These are phyloP conservation scores for Epichloe hybrida DNA, from an alignment of 2,329 filamentous ascomycete species.

Conservation along the genomic window DNA sequence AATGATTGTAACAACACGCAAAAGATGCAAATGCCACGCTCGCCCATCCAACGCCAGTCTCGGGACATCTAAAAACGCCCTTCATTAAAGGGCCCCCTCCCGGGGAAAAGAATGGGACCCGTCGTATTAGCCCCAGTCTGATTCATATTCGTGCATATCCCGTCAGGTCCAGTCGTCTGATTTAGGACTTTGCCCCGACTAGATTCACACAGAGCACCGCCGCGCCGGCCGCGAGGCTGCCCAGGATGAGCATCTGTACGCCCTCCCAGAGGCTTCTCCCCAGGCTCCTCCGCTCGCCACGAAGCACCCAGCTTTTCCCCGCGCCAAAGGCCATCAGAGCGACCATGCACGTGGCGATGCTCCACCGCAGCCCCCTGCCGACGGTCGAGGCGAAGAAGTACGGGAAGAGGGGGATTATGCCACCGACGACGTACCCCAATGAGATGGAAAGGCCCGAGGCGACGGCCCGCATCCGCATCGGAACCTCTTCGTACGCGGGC, in stretches of 20 bases:
- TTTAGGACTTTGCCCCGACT: slow-evolving; percentile 8
- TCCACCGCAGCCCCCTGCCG: slow-evolving; percentile 33
- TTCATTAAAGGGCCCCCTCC: background rate
- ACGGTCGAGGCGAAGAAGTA: slow-evolving; percentile 40
- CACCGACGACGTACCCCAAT: slow-evolving; percentile 47
- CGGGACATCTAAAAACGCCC: background rate
- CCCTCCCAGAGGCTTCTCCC: slow-evolving; percentile 17
- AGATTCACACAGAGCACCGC: slow-evolving; percentile 18
- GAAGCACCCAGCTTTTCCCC: slow-evolving; percentile 34
- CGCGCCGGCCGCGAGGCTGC: slow-evolving; percentile 18
- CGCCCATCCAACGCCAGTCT: background rate
- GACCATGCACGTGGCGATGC: slow-evolving; percentile 37
- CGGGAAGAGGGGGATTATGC: slow-evolving; percentile 46
- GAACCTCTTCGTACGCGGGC: slow-evolving; percentile 9
- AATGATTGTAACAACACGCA: background rate
- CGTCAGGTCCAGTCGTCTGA: background rate
- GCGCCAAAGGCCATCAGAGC: slow-evolving; percentile 43
- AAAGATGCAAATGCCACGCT: background rate
- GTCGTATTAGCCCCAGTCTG: too few species aligned
- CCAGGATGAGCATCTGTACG: slow-evolving; percentile 21
- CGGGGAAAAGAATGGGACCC: too few species aligned
- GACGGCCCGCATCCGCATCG: slow-evolving; percentile 21
- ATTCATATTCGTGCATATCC: background rate
- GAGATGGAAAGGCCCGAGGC: slow-evolving; percentile 46
- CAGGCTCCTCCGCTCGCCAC: slow-evolving; percentile 7